Evolutionary conservation across 805 yeast species (phyloP).

Genomic region (Zygotorulaspora florentina): DNA sequence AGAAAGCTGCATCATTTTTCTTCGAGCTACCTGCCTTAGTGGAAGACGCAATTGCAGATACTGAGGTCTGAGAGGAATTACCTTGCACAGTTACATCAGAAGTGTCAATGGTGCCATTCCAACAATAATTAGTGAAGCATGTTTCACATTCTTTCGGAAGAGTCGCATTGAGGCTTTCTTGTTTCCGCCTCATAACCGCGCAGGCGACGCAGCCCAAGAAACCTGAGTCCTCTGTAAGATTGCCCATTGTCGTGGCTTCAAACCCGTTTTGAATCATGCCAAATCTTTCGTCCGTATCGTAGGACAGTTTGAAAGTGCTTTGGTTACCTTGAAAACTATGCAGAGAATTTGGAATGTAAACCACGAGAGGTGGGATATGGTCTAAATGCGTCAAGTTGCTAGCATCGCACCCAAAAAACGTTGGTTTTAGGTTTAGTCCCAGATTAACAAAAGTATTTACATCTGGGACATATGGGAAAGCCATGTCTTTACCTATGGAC

Average conservation of each 20-base stretch:
- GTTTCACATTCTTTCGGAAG: constrained; percentile 65
- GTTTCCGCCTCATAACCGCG: constrained; percentile 74
- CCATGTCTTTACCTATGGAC: constrained; percentile 49
- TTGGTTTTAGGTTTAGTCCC: constrained; percentile 65
- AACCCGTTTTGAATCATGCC: constrained; percentile 70
- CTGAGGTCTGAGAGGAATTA: constrained; percentile 2
- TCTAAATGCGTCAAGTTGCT: constrained; percentile 52
- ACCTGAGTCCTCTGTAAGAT: constrained; percentile 61
- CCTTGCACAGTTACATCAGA: constrained; percentile 30
- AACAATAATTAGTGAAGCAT: constrained; percentile 73
- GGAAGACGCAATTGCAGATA: constrained; percentile 13
- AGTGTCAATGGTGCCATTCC: constrained; percentile 44
- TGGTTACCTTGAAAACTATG: constrained; percentile 64
- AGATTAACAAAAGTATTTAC: constrained; percentile 51
- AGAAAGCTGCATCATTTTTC: constrained; percentile 3
- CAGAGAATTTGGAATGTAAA: constrained; percentile 74
- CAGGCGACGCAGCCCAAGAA: constrained; percentile 79
- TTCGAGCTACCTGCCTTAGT: constrained; percentile 4
- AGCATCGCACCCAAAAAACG: constrained; percentile 81
- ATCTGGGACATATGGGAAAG: constrained; percentile 83
- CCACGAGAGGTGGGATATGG: constrained; percentile 64
- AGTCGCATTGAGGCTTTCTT: constrained; percentile 59
- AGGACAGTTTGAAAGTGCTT: constrained; percentile 65
- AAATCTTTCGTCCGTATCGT: constrained; percentile 52
- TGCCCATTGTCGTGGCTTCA: constrained; percentile 62